These are phyloP conservation scores for Ophiostoma piceae DNA, from an alignment of 2,329 filamentous ascomycete genomes.

Conservation along the genomic window DNA sequence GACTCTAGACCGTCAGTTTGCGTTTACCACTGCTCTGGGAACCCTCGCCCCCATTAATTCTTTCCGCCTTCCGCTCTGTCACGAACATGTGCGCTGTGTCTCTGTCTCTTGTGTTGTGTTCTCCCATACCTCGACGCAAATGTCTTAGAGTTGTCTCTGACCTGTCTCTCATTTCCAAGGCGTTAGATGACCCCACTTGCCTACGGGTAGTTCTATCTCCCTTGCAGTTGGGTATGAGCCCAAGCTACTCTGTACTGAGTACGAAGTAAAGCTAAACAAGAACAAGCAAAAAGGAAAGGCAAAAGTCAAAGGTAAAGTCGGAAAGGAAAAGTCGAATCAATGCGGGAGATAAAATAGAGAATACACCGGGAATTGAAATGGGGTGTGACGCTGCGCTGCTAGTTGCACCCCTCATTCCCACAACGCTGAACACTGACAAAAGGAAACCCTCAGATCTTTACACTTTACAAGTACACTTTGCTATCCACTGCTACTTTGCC, in stretches of 20 bases:
- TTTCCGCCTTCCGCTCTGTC: neutral
- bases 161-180: slow-evolving; percentile 11
- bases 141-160: neutral
- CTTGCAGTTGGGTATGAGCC: neutral
- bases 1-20: neutral
- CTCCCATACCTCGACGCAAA: neutral
- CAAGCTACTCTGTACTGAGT: neutral
- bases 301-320: neutral
- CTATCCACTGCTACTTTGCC: neutral
- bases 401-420: neutral
- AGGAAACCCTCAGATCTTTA: neutral
- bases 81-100: neutral
- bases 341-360: neutral
- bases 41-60: neutral
- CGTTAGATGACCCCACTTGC: slow-evolving; percentile 14
- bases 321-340: too few relatives aligned
- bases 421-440: too few relatives aligned
- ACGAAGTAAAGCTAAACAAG: neutral
- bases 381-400: neutral
- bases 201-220: slow-evolving; percentile 11
- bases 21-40: neutral
- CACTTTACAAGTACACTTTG: neutral
- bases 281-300: neutral
- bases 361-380: neutral
- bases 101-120: neutral